Evolutionary conservation across 257 asterid species (phyloP), one percentile per base, ranked within the genome.

Genomic region (Perilla frutescens): DNA sequence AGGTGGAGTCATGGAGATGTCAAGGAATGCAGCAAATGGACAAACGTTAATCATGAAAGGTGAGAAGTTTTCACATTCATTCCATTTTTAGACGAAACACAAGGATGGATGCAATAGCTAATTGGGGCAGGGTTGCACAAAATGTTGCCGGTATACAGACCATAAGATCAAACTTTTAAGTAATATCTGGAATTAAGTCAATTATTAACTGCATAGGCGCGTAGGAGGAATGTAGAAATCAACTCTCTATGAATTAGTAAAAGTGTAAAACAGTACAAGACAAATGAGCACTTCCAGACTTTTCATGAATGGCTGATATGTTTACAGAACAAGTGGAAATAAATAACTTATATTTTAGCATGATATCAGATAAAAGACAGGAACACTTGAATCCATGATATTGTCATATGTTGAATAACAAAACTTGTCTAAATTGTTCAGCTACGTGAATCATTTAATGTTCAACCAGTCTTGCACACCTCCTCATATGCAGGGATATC

Each of bases 101-200:
- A 67, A 48, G 47, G 62, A 51, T 8, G 3, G 41, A 31, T 73
- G 48, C 43, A 60, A 62, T 61, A n/a, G 47, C 72, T 69, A 50
- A 60, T 36, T 7, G 13, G 70, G 76, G 26, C 32, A 74, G 44
- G 44, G 31, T 29, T 29, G 59, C 66, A 45, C 50, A 20, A 29
- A 53, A 7, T 15, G 7, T 36, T 59, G 57, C 32, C 56, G 37
- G 37, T 43, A 65, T 12, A 20, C 31, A 41, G 20, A 71, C 29
- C 29, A 26, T 6, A 53, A 9, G 49, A 63, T 48, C 65, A 31
- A 41, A 3, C 36, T 5, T 41, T 32, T 41, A 61, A 20, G 43
- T 54, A 43, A 65, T 36, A 79, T 62, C n/a, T 8, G 14, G 49
- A 53, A 7, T 45, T 47, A 56, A 12, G 51, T 37, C 15, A 54